Conservation (phyloP, 257 asterid species). For the Gentiana dahurica region DNA sequence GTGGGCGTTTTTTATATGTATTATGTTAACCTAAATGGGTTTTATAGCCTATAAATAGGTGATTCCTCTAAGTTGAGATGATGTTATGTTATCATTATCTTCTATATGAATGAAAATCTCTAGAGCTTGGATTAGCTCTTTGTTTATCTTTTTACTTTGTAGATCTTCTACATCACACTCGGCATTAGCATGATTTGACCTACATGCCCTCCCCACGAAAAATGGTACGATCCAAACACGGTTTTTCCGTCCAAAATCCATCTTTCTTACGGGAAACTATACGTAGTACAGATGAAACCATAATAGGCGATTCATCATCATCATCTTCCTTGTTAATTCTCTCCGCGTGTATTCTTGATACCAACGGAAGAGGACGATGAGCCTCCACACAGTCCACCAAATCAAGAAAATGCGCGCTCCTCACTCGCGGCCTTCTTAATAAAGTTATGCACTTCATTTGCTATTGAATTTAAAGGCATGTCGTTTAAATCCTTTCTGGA, state of each 20-base stretch:
- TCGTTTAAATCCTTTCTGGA: slow-evolving; percentile 23
- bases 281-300: slow-evolving; percentile 43
- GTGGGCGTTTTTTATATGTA: no score
- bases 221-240: slow-evolving; percentile 55
- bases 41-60: no score
- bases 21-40: no score
- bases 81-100: no score
- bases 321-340: no score
- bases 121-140: no score
- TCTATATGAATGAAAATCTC: no score
- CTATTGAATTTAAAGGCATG: slow-evolving; percentile 31
- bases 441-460: slow-evolving; percentile 38
- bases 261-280: slow-evolving; percentile 36
- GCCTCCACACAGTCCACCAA: slow-evolving; percentile 68
- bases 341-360: slow-evolving; percentile 40
- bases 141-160: no score
- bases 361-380: slow-evolving; percentile 37
- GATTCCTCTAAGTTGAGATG: no score
- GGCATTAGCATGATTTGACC: slow-evolving; percentile 62
- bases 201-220: slow-evolving; percentile 56
- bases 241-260: slow-evolving; percentile 56
- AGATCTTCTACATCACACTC: no score
- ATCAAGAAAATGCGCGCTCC: slow-evolving; percentile 68
- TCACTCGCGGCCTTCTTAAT: slow-evolving; percentile 20
- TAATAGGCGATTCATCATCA: slow-evolving; percentile 51